Base-by-base conservation (phyloP, 768 basidiomycete genomes). In the Naganishia vaughanmartiniae region DNA sequence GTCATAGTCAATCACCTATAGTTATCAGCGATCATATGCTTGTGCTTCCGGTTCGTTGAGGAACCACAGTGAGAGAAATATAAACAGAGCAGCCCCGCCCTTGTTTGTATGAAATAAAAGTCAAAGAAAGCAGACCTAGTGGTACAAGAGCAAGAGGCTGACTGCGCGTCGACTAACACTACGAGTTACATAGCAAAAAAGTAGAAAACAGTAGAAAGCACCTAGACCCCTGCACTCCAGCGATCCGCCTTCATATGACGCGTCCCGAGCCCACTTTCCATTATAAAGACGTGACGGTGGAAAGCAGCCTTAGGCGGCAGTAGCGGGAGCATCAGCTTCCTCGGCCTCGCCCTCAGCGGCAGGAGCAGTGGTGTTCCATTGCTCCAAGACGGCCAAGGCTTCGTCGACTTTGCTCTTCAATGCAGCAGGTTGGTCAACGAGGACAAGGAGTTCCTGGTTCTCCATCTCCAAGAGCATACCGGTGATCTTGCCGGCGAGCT, bases 391-490 rank as follows among this genome's bases (percentile, higher is more conserved):
- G 70, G 85, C 80, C 72, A 97, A 86, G 36, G 95, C 95, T 85
- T 98, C 95, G 71, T 87, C 87, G 74, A 96, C 90, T 86, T 99
- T 99, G 82, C 85, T 84, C 78, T 87, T 87, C 85, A 99, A 87
- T 53, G 93, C 87, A 12, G 92, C 91, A 26, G 84, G 83, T 67
- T 87, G 84, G 72, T 95, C 93, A 76, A 98, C 83, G 60, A 99
- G 87, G 83, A 91, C 89, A 33, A 98, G 84, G 63, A 99, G 86
- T 83, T 98, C 96, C 57, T 85, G 79, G 83, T 95, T 95, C 82
- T 97, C 94, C 95, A 99, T 98, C 87, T 99, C 94, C 74, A 97
- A 87, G 78, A 97, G 85, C 94, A 97, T 97, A 73, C 93, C 94
- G 54, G 94, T 97, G 82, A 97, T 96, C 86, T 97, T 97, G 72